Evolutionary conservation across 2,329 filamentous ascomycete species (phyloP).

Genomic region (Colletotrichum melonis): DNA sequence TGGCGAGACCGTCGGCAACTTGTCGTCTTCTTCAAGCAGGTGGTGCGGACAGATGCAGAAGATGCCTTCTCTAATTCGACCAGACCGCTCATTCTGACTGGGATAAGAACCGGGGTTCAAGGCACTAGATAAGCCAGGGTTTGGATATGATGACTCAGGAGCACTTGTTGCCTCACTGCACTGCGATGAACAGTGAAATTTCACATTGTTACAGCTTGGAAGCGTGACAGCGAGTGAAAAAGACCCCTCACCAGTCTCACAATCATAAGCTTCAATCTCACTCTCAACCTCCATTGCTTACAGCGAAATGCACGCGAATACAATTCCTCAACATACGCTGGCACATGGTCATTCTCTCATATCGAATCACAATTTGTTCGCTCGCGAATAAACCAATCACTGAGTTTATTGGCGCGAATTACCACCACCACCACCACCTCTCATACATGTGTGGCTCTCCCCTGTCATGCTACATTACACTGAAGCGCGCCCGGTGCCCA

Average conservation of each 20-base stretch:
- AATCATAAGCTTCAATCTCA: background rate
- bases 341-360: background rate
- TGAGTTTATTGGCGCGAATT: background rate
- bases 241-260: background rate
- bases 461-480: background rate
- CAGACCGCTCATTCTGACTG: background rate
- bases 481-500: background rate
- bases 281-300: background rate
- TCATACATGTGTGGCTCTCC: background rate
- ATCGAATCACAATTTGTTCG: background rate
- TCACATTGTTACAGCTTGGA: background rate
- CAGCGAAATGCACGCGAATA: background rate
- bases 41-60: slow-evolving; percentile 21
- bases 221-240: background rate
- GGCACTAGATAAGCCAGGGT: background rate
- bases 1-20: slow-evolving; percentile 1
- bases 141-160: background rate
- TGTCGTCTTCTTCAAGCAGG: slow-evolving; percentile 14
- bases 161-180: background rate
- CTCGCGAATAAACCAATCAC: background rate
- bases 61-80: slow-evolving; percentile 7
- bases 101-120: background rate
- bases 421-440: too few species aligned
- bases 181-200: slow-evolving; percentile 5
- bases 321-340: too few species aligned